These are phyloP conservation scores for Schizosaccharomyces cryophilus DNA, from an alignment of 805 yeast genomes.

Conservation along the genomic window DNA sequence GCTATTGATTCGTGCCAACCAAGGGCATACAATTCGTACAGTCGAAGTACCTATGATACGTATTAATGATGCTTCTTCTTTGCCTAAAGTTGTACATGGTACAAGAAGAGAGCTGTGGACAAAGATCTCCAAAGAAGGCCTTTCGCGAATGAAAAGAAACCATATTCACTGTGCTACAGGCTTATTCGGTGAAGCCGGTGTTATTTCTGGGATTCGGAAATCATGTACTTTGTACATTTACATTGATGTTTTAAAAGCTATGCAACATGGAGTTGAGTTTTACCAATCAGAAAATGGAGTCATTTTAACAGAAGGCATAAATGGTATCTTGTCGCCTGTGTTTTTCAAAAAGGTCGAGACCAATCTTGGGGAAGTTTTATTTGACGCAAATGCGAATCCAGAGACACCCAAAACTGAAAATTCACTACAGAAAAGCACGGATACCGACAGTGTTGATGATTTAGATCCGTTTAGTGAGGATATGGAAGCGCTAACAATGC, in stretches of 20 bases:
- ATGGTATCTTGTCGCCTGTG: constrained; percentile 25
- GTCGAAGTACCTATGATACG: constrained; percentile 19
- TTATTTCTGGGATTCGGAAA: constrained; percentile 54
- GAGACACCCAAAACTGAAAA: not conserved
- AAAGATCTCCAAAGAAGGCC: constrained; percentile 30
- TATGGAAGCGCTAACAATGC: not conserved
- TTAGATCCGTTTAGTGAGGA: not conserved
- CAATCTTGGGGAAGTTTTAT: constrained; percentile 8
- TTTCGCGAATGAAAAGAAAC: constrained; percentile 46
- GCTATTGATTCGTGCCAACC: constrained; percentile 49
- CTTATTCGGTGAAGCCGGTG: constrained; percentile 21
- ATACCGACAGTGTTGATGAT: not conserved
- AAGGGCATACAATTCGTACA: constrained; percentile 57
- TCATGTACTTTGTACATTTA: constrained; percentile 34
- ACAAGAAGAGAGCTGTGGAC: constrained; percentile 30
- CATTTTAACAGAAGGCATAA: constrained; percentile 37
- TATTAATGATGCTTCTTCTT: constrained; percentile 16
- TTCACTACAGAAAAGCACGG: too few species aligned
- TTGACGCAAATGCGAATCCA: not conserved
- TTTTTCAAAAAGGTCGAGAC: constrained; percentile 22
- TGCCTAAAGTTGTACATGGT: constrained; percentile 56
- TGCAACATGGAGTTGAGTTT: constrained; percentile 24
- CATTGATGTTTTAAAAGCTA: constrained; percentile 28
- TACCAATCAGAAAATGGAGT: constrained; percentile 53
- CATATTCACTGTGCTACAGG: constrained; percentile 71